Base-by-base conservation (phyloP, 495 filamentous ascomycete genomes). In the Penicillium cosmopolitanum region DNA sequence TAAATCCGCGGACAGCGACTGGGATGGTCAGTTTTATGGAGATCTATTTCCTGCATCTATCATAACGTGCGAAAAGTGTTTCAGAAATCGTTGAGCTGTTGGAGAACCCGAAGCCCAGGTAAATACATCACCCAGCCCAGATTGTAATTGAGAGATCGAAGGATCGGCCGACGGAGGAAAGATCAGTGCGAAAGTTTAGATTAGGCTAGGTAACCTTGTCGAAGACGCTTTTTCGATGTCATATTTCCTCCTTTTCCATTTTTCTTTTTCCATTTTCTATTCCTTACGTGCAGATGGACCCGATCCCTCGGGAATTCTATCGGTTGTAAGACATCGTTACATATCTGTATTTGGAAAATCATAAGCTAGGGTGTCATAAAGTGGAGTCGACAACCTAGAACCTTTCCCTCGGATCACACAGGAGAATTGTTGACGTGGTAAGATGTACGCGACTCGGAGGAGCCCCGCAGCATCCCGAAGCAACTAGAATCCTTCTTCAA, bases 11-110 rank as follows among this genome's bases (percentile, higher is more conserved):
- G 9, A 5, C 33, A 66, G 64, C 60, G 7, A 53, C 43, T 18
- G 60, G 63, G 4, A 67, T 60, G 65, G 53, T 65, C 11, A 43
- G 57, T 10, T 38, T 62, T 18, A 67, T 67, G 58, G 48, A 23
- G 7, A 54, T 57, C 11, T 65, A 58, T 13, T 4, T 2, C 25
- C 25, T 28, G 25, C 25, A 52, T 67, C 16, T 57, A 56, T 1
- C 55, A 67, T 53, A 62, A 64, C 18, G 53, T 55, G 33, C 62
- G 57, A 18, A 53, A 62, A 25, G 31, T 56, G 2, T 65, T 40
- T n/a, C 47, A 38, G 15, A 28, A 44, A 4, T 21, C 63, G 19
- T 51, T 68, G 18, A 23, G 48, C 15, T 8, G n/a, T 42, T 28
- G 16, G 2, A 42, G 5, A 5, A 42, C 15, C 38, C 5, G 15